These are phyloP conservation scores for Penstemon eatonii DNA, from an alignment of 257 asterid species.

Conservation along the genomic window DNA sequence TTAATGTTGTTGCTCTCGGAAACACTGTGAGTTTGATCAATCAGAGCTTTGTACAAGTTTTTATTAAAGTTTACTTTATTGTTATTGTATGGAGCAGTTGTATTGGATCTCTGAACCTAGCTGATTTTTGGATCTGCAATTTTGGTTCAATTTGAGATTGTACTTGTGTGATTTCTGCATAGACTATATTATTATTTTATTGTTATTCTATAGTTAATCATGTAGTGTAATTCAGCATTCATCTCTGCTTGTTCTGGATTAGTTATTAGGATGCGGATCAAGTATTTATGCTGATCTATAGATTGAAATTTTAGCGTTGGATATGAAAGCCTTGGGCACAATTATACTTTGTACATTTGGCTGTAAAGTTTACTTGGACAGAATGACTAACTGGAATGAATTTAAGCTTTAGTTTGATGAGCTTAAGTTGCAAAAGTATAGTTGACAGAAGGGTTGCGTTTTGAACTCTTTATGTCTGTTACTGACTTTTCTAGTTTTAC, in stretches of 20 bases:
- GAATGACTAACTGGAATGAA: conserved; percentile 13
- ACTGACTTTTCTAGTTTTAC: neutral
- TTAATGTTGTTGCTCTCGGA: conserved; percentile 93
- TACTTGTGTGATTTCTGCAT: conserved; percentile 10
- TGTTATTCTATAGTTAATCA: neutral
- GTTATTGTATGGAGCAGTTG: conserved; percentile 11
- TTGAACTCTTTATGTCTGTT: neutral
- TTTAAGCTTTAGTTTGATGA: neutral
- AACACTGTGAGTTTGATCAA: conserved; percentile 59
- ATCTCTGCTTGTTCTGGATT: conserved; percentile 2
- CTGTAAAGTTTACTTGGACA: neutral
- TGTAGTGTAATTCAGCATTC: conserved; percentile 15
- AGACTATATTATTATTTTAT: neutral
- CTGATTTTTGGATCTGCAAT: conserved; percentile 33
- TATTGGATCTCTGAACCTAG: conserved; percentile 28
- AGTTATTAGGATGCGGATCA: conserved; percentile 21
- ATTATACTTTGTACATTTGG: conserved; percentile 1
- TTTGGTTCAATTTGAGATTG: neutral
- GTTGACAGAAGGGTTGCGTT: neutral
- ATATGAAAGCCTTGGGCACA: neutral
- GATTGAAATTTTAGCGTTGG: neutral
- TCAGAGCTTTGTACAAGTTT: conserved; percentile 28
- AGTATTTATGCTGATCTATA: conserved; percentile 9
- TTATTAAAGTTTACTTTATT: conserved; percentile 1
- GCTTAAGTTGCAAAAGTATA: neutral